Percentiles rank a stretch among this genome's conserved stretches.
Evolutionary conservation across 1,284 basidiomycete genomes (phyloP).

Genomic region (Malassezia globosa): DNA sequence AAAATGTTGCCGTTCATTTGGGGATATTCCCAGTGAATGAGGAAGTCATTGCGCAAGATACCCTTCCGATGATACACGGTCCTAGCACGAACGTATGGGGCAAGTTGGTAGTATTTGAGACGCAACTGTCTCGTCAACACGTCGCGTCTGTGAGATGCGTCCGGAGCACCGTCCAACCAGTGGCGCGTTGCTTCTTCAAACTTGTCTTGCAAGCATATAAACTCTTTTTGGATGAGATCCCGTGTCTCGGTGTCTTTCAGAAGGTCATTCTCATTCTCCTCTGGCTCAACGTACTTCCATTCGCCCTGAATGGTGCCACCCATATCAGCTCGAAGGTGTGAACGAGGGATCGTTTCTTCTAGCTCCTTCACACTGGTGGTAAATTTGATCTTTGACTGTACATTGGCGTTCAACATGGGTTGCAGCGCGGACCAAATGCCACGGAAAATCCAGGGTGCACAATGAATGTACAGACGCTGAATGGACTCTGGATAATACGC

Average conservation of each 20-base stretch:
- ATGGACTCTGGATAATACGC: conserved; percentile 46
- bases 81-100: conserved; percentile 34
- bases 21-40: conserved; percentile 41
- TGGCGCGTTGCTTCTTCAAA: conserved; percentile 32
- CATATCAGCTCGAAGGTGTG: conserved; percentile 43
- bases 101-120: conserved; percentile 41
- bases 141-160: conserved; percentile 31
- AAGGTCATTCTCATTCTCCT: conserved; percentile 38
- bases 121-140: conserved; percentile 42
- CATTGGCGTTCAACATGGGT: conserved; percentile 45
- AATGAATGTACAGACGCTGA: conserved; percentile 45
- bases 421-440: conserved; percentile 46
- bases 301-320: conserved; percentile 47
- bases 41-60: conserved; percentile 35
- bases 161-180: conserved; percentile 33
- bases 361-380: conserved; percentile 40
- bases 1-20: conserved; percentile 30
- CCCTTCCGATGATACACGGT: conserved; percentile 43
- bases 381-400: conserved; percentile 46
- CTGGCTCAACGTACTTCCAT: conserved; percentile 45
- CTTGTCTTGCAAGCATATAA: conserved; percentile 31
- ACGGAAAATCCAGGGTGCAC: conserved; percentile 47
- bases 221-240: conserved; percentile 33
- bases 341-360: conserved; percentile 30
- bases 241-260: conserved; percentile 40